Percentiles rank a stretch among this genome's conserved stretches.
Conservation (phyloP, 768 basidiomycete species). For the Calocybe cyanea region DNA sequence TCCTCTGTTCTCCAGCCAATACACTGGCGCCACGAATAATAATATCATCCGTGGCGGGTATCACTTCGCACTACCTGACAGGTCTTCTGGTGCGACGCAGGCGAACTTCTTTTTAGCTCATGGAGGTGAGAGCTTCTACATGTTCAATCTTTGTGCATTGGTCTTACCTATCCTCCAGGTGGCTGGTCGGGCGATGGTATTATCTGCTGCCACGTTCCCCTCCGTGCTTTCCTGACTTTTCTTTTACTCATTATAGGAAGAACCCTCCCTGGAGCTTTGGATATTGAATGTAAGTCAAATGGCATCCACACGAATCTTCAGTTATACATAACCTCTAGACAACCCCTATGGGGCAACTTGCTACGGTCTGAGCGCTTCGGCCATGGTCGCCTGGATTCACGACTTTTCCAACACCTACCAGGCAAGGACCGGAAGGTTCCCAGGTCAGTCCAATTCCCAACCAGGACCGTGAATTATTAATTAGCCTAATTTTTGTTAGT, state of each 20-base stretch:
- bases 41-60: slow-evolving; percentile 53
- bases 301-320: neutral
- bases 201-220: neutral
- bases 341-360: slow-evolving; percentile 49
- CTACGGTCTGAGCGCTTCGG: slow-evolving; percentile 46
- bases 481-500: slow-evolving; percentile 24
- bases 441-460: slow-evolving; percentile 34
- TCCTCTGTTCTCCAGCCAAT: slow-evolving; percentile 46
- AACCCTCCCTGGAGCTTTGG: slow-evolving; percentile 62
- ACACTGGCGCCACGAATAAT: slow-evolving; percentile 50
- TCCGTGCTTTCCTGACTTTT: neutral
- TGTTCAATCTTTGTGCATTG: neutral
- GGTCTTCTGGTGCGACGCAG: slow-evolving; percentile 52
- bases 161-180: slow-evolving; percentile 5
- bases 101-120: slow-evolving; percentile 56
- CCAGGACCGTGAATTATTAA: neutral
- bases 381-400: slow-evolving; percentile 62
- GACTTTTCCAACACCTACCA: slow-evolving; percentile 63
- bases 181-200: slow-evolving; percentile 21
- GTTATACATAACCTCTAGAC: slow-evolving; percentile 28
- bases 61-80: slow-evolving; percentile 44
- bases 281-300: slow-evolving; percentile 50
- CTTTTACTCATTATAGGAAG: slow-evolving; percentile 18
- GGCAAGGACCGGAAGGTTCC: slow-evolving; percentile 39
- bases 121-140: slow-evolving; percentile 41